phyloP scores from a whole-genome alignment of 345 rosid species.

The Populus deltoides region DNA sequence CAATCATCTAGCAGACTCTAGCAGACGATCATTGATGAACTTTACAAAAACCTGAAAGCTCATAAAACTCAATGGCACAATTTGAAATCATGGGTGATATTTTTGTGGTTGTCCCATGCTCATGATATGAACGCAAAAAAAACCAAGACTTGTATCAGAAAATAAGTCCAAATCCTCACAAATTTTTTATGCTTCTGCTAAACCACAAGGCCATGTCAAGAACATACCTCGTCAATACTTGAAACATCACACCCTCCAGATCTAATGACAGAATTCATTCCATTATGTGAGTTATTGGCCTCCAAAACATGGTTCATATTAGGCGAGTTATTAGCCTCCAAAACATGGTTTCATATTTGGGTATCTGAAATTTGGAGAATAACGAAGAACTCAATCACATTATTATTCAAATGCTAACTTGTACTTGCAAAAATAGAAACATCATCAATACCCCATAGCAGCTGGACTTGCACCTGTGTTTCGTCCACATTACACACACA shows the following conservation, averaged over 20 bases:
- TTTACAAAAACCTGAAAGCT: background rate
- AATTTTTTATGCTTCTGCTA: background rate
- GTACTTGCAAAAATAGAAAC: background rate
- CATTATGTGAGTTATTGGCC: conserved; percentile 25
- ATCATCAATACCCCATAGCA: conserved; percentile 30
- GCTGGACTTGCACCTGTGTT: conserved; percentile 15
- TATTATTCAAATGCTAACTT: background rate
- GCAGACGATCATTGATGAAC: background rate
- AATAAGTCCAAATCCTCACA: background rate
- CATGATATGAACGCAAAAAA: background rate
- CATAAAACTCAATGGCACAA: background rate
- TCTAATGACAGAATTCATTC: conserved; percentile 24
- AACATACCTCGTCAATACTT: conserved; percentile 39
- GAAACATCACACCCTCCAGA: conserved; percentile 27
- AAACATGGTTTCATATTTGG: conserved; percentile 22
- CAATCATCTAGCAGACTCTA: background rate
- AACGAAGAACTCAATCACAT: background rate
- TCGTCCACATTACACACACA: background rate
- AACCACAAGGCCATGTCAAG: background rate
- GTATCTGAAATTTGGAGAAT: conserved; percentile 26
- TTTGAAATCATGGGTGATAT: background rate
- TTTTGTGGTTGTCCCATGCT: background rate
- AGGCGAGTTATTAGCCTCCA: conserved; percentile 22
- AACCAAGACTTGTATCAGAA: background rate
- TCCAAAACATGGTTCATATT: background rate